phyloP scores from a whole-genome alignment of 1,284 basidiomycete genomes.

The Mycena citricolor region DNA sequence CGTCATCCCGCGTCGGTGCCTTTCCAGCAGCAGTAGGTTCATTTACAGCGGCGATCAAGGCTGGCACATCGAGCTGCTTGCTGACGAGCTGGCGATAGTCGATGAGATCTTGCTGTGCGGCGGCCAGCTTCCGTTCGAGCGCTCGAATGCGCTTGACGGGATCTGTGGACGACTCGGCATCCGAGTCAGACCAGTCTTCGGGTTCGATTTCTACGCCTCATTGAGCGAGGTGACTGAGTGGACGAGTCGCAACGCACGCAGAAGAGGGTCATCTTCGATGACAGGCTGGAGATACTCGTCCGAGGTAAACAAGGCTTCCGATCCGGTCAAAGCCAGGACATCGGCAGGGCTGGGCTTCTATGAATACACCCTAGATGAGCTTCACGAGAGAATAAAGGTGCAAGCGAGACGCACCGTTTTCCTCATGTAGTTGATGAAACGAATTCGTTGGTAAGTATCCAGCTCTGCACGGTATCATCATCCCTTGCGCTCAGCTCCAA shows the following conservation, averaged over 20 bases:
- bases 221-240: constrained; percentile 5
- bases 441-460: constrained; percentile 69
- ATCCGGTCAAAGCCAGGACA: constrained; percentile 49
- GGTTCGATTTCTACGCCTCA: constrained; percentile 33
- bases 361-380: constrained; percentile 1
- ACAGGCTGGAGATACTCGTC: constrained; percentile 81
- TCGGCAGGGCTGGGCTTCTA: constrained; percentile 54
- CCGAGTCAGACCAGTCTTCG: constrained; percentile 78
- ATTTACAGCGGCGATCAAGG: constrained; percentile 41
- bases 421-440: constrained; percentile 86
- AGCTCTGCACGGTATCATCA: constrained; percentile 38
- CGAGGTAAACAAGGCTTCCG: constrained; percentile 63
- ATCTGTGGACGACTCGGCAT: constrained; percentile 30
- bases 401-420: constrained; percentile 43
- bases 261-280: constrained; percentile 80
- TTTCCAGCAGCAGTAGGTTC: constrained; percentile 37
- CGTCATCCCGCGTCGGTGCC: constrained; percentile 64
- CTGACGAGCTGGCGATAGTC: constrained; percentile 61
- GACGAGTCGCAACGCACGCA: constrained; percentile 60
- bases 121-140: constrained; percentile 54
- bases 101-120: constrained; percentile 51
- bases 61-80: constrained; percentile 47
- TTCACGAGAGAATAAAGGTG: constrained; percentile 7
- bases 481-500: too few relatives aligned
- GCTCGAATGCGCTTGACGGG: constrained; percentile 47